Evolutionary conservation across 371 early-diverging fungal genomes (phyloP).

Genomic region (Actinomucor elegans): DNA sequence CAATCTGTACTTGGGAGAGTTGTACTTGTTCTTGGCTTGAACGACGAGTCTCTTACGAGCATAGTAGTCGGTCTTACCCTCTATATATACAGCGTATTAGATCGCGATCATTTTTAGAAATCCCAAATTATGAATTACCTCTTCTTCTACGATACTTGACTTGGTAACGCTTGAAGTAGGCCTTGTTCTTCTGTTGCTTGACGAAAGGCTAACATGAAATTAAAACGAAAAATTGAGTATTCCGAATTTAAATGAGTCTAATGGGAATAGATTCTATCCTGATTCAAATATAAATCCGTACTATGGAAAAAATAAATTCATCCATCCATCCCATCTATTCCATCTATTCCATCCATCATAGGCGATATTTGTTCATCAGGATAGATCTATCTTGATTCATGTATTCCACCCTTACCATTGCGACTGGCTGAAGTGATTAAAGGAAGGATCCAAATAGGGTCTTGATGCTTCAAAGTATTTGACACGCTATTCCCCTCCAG

Average conservation of each 20-base stretch:
- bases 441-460: conserved; percentile 17
- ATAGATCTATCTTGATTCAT: no score
- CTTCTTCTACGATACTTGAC: conserved; percentile 98
- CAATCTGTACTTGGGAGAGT: conserved; percentile 99
- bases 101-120: no score
- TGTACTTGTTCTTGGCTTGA: conserved; percentile 99
- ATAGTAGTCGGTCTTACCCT: conserved; percentile 99
- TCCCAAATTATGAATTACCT: conserved; percentile 72
- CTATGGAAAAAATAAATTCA: background rate
- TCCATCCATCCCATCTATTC: background rate
- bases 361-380: no score
- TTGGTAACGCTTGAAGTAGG: conserved; percentile 99
- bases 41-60: conserved; percentile 97
- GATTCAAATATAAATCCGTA: no score
- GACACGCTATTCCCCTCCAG: background rate
- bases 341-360: conserved; percentile 1
- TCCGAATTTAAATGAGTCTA: no score
- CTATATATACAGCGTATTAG: conserved; percentile 53
- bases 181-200: conserved; percentile 59
- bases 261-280: no score
- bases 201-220: conserved; percentile 41
- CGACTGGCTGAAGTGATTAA: conserved; percentile 28
- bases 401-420: conserved; percentile 26
- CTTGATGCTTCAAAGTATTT: background rate
- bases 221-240: no score